Percentiles rank a stretch among this genome's conserved stretches.
Evolutionary conservation across 352 stramenopile species (phyloP).

Genomic region (Globisporangium middletonii): DNA sequence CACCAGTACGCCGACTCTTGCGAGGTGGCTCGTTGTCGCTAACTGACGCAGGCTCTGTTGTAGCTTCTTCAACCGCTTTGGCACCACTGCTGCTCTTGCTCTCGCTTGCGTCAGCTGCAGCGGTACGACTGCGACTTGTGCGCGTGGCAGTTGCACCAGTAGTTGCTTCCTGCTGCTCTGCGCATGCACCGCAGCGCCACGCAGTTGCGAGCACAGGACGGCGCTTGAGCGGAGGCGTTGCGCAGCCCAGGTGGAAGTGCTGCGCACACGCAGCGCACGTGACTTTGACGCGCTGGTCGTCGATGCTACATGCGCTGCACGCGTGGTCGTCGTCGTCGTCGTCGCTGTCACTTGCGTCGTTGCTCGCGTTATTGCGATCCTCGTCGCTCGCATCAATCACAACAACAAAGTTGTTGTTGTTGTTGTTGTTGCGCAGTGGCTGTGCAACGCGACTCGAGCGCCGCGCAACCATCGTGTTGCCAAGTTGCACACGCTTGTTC

Average conservation of each 20-base stretch:
- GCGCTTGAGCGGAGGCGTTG: conserved; percentile 40
- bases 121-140: not conserved
- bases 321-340: conserved; percentile 4
- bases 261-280: conserved; percentile 31
- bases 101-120: not conserved
- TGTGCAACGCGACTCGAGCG: conserved; percentile 4
- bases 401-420: not conserved
- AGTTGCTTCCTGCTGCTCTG: not conserved
- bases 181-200: conserved; percentile 42
- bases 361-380: not conserved
- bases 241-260: conserved; percentile 51
- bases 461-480: not conserved
- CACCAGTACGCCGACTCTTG: no score
- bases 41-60: no score
- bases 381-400: not conserved
- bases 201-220: conserved; percentile 26
- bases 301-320: conserved; percentile 36
- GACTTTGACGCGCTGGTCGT: conserved; percentile 38
- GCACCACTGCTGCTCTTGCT: not conserved
- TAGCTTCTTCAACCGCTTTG: no score
- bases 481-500: not conserved
- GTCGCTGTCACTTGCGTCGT: conserved; percentile 2
- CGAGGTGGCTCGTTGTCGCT: no score
- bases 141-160: not conserved
- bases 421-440: not conserved